Conservation (phyloP, 768 basidiomycete genomes). For the Paxillus rubicundulus region DNA sequence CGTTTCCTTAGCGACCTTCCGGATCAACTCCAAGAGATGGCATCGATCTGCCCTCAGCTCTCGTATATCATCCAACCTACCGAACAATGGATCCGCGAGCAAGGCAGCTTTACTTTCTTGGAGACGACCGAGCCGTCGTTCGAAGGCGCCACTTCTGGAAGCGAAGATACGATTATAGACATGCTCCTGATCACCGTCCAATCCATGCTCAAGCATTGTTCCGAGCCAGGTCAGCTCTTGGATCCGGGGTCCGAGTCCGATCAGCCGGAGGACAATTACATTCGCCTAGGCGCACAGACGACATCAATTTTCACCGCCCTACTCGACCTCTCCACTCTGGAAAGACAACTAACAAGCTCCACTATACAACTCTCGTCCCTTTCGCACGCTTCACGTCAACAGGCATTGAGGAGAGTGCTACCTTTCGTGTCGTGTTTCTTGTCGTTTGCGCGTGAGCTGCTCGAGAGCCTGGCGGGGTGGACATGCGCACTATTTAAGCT, state of each 20-base stretch:
- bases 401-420: constrained; percentile 44
- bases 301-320: constrained; percentile 46
- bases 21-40: constrained; percentile 26
- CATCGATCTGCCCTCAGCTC: constrained; percentile 25
- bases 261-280: constrained; percentile 45
- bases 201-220: constrained; percentile 44
- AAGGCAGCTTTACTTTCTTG: constrained; percentile 23
- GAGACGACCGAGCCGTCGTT: neutral
- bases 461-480: constrained; percentile 61
- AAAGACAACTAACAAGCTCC: constrained; percentile 38
- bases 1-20: constrained; percentile 22
- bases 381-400: constrained; percentile 32
- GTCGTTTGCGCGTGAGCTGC: constrained; percentile 52
- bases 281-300: constrained; percentile 45
- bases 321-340: constrained; percentile 47
- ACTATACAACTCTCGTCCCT: constrained; percentile 39
- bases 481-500: constrained; percentile 83
- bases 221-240: constrained; percentile 15
- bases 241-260: constrained; percentile 21
- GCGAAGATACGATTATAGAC: constrained; percentile 51
- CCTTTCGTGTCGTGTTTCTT: constrained; percentile 77
- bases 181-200: constrained; percentile 66
- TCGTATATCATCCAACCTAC: constrained; percentile 27
- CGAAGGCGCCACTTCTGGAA: neutral
- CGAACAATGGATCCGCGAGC: constrained; percentile 30